These are phyloP conservation scores for Quillaja saponaria DNA, from an alignment of 306 rosid genomes.

Conservation along the genomic window DNA sequence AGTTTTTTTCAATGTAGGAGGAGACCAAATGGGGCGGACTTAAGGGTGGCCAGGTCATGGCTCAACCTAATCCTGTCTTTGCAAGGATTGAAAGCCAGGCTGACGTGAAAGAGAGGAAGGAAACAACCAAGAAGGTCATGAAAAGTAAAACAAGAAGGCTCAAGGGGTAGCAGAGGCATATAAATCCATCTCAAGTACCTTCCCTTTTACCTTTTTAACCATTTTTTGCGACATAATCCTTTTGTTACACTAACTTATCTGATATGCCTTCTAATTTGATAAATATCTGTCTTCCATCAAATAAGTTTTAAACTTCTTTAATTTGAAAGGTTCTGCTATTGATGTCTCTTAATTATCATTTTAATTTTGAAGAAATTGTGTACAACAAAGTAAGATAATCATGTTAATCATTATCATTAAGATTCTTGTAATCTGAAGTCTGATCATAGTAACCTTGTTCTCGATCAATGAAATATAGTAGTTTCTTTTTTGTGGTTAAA, in stretches of 20 bases:
- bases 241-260: neutral
- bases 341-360: no score
- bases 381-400: no score
- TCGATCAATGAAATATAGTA: no score
- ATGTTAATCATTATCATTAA: no score
- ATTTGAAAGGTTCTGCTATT: no score
- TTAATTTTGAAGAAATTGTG: no score
- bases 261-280: neutral
- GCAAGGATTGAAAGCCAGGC: slow-evolving; percentile 71
- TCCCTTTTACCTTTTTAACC: neutral
- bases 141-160: slow-evolving; percentile 52
- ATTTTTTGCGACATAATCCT: neutral
- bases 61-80: slow-evolving; percentile 76
- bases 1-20: slow-evolving; percentile 45
- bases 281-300: neutral
- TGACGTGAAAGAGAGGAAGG: slow-evolving; percentile 43
- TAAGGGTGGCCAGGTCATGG: slow-evolving; percentile 80
- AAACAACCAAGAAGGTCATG: slow-evolving; percentile 38
- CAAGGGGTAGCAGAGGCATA: slow-evolving; percentile 66
- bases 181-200: neutral
- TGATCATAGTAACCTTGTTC: no score
- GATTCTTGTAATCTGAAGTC: no score
- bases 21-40: slow-evolving; percentile 93
- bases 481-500: no score
- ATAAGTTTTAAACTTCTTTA: no score